Conservation (phyloP, 164 flowering plant species). For the Piper longum region DNA sequence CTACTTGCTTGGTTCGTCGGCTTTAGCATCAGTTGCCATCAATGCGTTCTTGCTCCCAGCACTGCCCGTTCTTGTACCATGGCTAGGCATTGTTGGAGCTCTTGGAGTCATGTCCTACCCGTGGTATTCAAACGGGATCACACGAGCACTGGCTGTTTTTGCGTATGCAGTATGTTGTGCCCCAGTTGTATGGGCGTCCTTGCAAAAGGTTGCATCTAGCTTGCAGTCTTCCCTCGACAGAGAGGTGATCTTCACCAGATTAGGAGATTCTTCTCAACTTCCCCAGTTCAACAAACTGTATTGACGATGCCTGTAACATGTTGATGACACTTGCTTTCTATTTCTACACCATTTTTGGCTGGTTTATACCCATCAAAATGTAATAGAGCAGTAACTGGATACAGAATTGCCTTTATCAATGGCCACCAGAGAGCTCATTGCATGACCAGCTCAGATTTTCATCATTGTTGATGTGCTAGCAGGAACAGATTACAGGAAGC, state of each 20-base stretch:
- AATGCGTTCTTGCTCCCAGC: slow-evolving; percentile 57
- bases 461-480: background rate
- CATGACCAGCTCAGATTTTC: background rate
- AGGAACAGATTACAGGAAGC: background rate
- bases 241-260: slow-evolving; percentile 48
- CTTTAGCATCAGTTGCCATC: slow-evolving; percentile 40
- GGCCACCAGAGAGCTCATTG: background rate
- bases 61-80: slow-evolving; percentile 45
- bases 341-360: background rate
- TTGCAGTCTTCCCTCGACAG: slow-evolving; percentile 56
- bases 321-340: background rate
- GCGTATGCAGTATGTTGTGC: slow-evolving; percentile 67
- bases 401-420: too few relatives aligned
- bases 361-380: background rate
- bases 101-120: slow-evolving; percentile 88
- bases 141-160: slow-evolving; percentile 57
- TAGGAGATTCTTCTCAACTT: slow-evolving; percentile 40
- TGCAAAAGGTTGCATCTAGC: slow-evolving; percentile 34
- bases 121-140: slow-evolving; percentile 62
- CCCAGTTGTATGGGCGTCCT: slow-evolving; percentile 47
- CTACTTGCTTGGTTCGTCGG: slow-evolving; percentile 57
- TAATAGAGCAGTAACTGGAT: background rate
- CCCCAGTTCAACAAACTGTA: slow-evolving; percentile 54
- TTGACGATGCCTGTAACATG: slow-evolving; percentile 9
- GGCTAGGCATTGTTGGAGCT: slow-evolving; percentile 46